Evolutionary conservation across 164 flowering plant species (phyloP), one percentile per base, ranked within the genome.

Genomic region (Berberis thunbergii): DNA sequence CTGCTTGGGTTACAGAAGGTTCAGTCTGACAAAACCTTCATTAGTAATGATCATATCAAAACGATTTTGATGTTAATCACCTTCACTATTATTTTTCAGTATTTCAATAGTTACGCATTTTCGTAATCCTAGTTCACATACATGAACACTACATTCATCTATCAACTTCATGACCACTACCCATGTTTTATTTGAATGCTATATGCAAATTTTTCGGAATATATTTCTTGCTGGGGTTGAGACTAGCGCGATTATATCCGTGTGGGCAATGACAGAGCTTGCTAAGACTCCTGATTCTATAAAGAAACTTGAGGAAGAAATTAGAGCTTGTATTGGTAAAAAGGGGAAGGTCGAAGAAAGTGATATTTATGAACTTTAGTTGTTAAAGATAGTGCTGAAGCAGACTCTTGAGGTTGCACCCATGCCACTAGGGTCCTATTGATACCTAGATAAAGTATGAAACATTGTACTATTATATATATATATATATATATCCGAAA

Each of bases 181-280:
- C 8, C 4, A 46, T 46, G 4, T 46, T 46, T 4, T 46, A 46
- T 46, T 4, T 46, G 4, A 46, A 46, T 46, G 49, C 49, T 26
- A 26, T 46, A 4, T 46, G 49, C 49, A 4, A 46, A 4, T 46
- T 46, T 46, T 42, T 54, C 69, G 65, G 73, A 56, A 70, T 58
- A 38, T 65, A 7, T 65, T 70, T 46, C 39, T 70, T n/a, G 73
- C 62, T 9, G 69, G 69, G 57, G 60, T 63, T 12, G 73, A 65
- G 42, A 48, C 73, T 0, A 26, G 45, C 42, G 49, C 71, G 4
- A 41, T 26, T 12, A 63, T 71, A 1, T 39, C 67, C 53, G 44
- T 10, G 10, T 72, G 75, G 75, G 68, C 75, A 54, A 64, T 72
- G 75, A 12, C 68, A 2, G 71, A 72, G 45, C 53, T 72, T 6